Evolutionary conservation across 2,329 filamentous ascomycete species (phyloP).

Genomic region (Stagonosporopsis chrysanthemi): DNA sequence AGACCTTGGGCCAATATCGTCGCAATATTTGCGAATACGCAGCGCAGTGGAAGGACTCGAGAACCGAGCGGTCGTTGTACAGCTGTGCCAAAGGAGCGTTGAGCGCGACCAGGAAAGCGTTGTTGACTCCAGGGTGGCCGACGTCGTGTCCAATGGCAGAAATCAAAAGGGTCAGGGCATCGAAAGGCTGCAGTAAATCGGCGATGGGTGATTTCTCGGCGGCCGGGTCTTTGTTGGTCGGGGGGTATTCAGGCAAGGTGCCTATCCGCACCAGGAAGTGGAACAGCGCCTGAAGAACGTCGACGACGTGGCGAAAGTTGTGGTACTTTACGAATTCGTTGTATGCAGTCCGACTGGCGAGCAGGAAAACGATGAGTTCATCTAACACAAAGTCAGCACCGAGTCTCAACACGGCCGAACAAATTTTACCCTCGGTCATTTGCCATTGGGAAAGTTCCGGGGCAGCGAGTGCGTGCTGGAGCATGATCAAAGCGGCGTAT

Average conservation of each 20-base stretch:
- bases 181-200: conserved; percentile 80
- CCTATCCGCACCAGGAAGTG: conserved; percentile 85
- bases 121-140: conserved; percentile 96
- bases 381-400: conserved; percentile 58
- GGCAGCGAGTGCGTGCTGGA: conserved; percentile 84
- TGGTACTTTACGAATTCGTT: conserved; percentile 97
- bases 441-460: conserved; percentile 83
- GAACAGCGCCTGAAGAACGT: conserved; percentile 93
- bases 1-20: conserved; percentile 86
- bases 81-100: conserved; percentile 93
- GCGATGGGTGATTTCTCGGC: conserved; percentile 69
- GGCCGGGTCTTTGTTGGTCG: conserved; percentile 39
- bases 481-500: conserved; percentile 83
- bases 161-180: conserved; percentile 86
- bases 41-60: conserved; percentile 97
- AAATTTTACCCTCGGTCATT: conserved; percentile 74
- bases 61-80: conserved; percentile 95
- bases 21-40: conserved; percentile 96
- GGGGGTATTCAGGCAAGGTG: conserved; percentile 72
- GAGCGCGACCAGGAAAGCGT: conserved; percentile 89
- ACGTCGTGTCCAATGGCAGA: conserved; percentile 99
- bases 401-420: neutral
- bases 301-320: conserved; percentile 96
- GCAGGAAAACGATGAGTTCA: conserved; percentile 82
- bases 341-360: conserved; percentile 91